These are phyloP conservation scores for Bullera alba DNA, from an alignment of 768 basidiomycete genomes.

Conservation along the genomic window DNA sequence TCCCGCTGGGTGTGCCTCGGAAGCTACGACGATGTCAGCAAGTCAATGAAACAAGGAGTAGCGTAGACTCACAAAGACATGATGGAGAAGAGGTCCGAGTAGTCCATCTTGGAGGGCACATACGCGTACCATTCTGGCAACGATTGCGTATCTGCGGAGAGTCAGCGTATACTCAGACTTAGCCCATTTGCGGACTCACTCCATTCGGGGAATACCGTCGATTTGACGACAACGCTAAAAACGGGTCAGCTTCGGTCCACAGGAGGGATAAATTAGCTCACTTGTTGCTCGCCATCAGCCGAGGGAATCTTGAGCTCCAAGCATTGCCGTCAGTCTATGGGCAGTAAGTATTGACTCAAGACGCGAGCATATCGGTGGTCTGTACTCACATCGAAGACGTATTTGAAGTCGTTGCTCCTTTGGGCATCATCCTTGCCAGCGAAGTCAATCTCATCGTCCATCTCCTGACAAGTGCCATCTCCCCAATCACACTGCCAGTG, in stretches of 20 bases:
- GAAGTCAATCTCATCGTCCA: constrained; percentile 43
- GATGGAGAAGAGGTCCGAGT: constrained; percentile 46
- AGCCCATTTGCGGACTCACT: constrained; percentile 24
- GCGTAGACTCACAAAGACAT: constrained; percentile 44
- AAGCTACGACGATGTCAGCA: constrained; percentile 30
- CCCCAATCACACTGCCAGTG: constrained; percentile 46
- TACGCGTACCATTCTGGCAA: constrained; percentile 47
- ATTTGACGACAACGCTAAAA: constrained; percentile 45
- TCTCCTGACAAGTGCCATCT: constrained; percentile 45
- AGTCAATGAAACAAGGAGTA: neutral
- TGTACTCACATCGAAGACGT: constrained; percentile 45
- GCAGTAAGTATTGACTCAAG: neutral
- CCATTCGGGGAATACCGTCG: constrained; percentile 48
- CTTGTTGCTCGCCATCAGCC: constrained; percentile 46
- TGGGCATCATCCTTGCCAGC: constrained; percentile 41
- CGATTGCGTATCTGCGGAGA: constrained; percentile 36
- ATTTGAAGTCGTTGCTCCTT: constrained; percentile 46
- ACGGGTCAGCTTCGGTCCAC: neutral
- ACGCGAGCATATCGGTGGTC: neutral
- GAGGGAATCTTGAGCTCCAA: constrained; percentile 47
- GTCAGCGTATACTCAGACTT: neutral
- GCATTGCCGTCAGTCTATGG: constrained; percentile 46
- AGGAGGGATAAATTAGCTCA: constrained; percentile 15
- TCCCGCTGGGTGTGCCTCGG: constrained; percentile 42
- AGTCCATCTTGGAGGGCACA: constrained; percentile 47